phyloP scores from a whole-genome alignment of 495 filamentous ascomycete genomes.

The Platismatia glauca region DNA sequence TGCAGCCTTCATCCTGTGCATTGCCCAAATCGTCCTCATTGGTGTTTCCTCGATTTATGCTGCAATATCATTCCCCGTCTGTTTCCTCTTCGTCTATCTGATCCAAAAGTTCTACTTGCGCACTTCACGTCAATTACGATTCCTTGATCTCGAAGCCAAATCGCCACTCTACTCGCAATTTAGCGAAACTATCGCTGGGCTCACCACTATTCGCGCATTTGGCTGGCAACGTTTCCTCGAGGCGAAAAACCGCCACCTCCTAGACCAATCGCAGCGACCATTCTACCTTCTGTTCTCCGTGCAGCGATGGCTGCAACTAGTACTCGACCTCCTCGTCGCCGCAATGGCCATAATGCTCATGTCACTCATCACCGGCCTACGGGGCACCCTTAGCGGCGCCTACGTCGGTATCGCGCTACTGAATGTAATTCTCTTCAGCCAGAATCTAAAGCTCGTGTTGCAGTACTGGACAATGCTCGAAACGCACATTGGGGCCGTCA shows the following conservation, averaged over 20 bases:
- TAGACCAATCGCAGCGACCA: constrained; percentile 52
- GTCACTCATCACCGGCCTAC: constrained; percentile 36
- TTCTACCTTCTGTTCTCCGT: constrained; percentile 50
- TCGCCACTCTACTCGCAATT: constrained; percentile 52
- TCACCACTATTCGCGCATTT: constrained; percentile 48
- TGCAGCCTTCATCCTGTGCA: constrained; percentile 35
- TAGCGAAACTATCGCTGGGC: constrained; percentile 42
- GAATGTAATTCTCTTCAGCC: constrained; percentile 49
- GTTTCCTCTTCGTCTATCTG: constrained; percentile 40
- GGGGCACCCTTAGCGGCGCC: constrained; percentile 38
- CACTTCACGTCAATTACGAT: constrained; percentile 55
- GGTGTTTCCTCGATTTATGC: constrained; percentile 40
- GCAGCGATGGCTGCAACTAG: constrained; percentile 46
- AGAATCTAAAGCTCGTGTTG: constrained; percentile 42
- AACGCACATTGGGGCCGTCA: constrained; percentile 48
- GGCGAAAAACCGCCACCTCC: constrained; percentile 36
- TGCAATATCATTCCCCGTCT: constrained; percentile 43
- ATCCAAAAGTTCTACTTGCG: constrained; percentile 55
- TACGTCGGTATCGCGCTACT: constrained; percentile 50
- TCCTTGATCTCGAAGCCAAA: constrained; percentile 55
- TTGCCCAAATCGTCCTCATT: constrained; percentile 45
- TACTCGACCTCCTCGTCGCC: constrained; percentile 42
- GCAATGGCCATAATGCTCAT: constrained; percentile 42
- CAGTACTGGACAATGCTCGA: constrained; percentile 52
- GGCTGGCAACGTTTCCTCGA: constrained; percentile 43